Evolutionary conservation across 805 yeast species (phyloP).

Genomic region (Metschnikowia proteae): DNA sequence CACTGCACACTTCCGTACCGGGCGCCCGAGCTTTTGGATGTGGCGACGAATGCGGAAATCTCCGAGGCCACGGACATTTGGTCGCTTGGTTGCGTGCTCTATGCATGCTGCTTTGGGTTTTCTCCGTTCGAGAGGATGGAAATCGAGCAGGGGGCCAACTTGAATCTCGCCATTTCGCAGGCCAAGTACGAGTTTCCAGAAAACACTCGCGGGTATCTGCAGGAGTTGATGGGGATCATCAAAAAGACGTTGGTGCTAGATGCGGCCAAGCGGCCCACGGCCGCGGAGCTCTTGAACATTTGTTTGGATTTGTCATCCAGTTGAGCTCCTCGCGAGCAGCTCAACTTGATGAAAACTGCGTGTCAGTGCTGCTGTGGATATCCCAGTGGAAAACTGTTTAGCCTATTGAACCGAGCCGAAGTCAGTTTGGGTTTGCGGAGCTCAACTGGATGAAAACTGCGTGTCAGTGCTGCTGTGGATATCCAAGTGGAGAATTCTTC

Average conservation of each 20-base stretch:
- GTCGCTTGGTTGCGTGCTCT: constrained; percentile 85
- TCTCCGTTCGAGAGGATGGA: constrained; percentile 90
- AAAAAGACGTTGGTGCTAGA: constrained; percentile 59
- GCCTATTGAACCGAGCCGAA: too few relatives aligned
- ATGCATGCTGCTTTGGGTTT: constrained; percentile 68
- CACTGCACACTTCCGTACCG: constrained; percentile 83
- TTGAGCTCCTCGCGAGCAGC: background rate
- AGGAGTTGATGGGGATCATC: constrained; percentile 54
- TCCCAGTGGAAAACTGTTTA: too few relatives aligned
- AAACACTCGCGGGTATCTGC: constrained; percentile 48
- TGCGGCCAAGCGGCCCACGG: constrained; percentile 57
- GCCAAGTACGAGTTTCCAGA: constrained; percentile 61
- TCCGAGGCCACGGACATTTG: constrained; percentile 82
- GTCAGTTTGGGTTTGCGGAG: too few relatives aligned
- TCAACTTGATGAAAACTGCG: background rate
- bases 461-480: too few relatives aligned
- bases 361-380: too few relatives aligned
- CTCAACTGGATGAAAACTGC: background rate
- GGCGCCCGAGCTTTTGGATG: constrained; percentile 87
- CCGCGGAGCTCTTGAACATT: constrained; percentile 53
- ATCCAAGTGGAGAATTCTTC: too few relatives aligned
- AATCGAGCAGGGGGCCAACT: constrained; percentile 74
- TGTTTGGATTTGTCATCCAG: constrained; percentile 32
- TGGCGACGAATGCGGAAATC: constrained; percentile 59
- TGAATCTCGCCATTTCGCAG: constrained; percentile 68